phyloP scores from a whole-genome alignment of 768 basidiomycete genomes.

The Leucosporidium scottii region DNA sequence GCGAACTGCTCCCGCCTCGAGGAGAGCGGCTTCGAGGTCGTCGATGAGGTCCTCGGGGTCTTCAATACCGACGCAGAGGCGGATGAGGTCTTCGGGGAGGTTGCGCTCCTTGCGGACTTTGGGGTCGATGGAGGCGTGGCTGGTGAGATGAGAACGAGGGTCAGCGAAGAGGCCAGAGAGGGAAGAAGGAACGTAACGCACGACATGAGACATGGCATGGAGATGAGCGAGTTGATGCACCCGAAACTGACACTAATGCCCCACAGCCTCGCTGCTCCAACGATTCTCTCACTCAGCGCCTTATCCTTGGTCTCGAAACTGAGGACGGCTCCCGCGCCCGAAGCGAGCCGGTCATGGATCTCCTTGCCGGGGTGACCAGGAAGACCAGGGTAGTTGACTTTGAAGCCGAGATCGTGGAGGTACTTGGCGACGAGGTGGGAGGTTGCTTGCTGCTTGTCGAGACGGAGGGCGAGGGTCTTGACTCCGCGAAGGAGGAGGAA shows the following conservation, averaged over 20 bases:
- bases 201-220: conserved; percentile 99
- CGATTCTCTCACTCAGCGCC: conserved; percentile 79
- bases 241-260: conserved; percentile 98
- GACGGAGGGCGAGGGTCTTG: conserved; percentile 91
- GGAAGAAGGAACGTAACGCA: conserved; percentile 49
- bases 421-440: conserved; percentile 78
- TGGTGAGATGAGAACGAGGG: conserved; percentile 38
- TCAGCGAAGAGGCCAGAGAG: not conserved
- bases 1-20: conserved; percentile 81
- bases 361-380: conserved; percentile 71
- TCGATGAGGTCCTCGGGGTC: conserved; percentile 87
- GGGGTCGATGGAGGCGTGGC: conserved; percentile 95
- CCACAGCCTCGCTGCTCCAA: conserved; percentile 88
- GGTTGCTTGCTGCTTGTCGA: conserved; percentile 85
- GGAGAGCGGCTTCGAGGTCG: conserved; percentile 84
- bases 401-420: conserved; percentile 75
- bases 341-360: conserved; percentile 82
- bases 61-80: conserved; percentile 96
- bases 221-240: conserved; percentile 94
- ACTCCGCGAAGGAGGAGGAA: conserved; percentile 92
- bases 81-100: conserved; percentile 95
- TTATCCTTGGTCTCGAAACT: conserved; percentile 92
- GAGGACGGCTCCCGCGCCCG: conserved; percentile 85
- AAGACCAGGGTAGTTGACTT: conserved; percentile 86
- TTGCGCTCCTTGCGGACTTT: conserved; percentile 92